Evolutionary conservation across 345 rosid species (phyloP).

Genomic region (Gossypium longicalyx): DNA sequence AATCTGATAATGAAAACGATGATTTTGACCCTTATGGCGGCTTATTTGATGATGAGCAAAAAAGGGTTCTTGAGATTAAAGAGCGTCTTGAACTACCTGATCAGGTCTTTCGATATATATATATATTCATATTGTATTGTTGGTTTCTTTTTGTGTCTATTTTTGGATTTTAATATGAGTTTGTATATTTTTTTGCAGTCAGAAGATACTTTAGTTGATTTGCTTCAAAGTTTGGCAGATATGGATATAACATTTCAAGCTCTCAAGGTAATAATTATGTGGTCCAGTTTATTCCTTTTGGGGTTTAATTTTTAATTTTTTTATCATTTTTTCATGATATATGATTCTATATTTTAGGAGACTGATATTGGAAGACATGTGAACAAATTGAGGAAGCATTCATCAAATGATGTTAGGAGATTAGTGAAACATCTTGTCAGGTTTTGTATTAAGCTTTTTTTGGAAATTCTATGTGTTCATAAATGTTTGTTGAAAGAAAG

Average conservation of each 20-base stretch:
- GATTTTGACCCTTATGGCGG: constrained; percentile 80
- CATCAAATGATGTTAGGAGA: constrained; percentile 55
- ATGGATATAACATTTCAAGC: constrained; percentile 96
- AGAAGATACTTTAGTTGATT: constrained; percentile 75
- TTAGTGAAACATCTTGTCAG: constrained; percentile 72
- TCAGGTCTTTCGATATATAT: constrained; percentile 47
- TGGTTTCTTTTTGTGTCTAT: constrained; percentile 8
- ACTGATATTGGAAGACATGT: constrained; percentile 75
- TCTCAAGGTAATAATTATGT: constrained; percentile 59
- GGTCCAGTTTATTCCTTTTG: background rate
- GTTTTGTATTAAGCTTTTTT: constrained; percentile 17
- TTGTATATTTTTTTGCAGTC: constrained; percentile 46
- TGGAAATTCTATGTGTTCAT: background rate
- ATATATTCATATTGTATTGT: background rate
- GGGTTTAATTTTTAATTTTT: constrained; percentile 1
- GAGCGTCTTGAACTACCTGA: constrained; percentile 81
- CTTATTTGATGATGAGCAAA: constrained; percentile 93
- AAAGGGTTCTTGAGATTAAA: constrained; percentile 71
- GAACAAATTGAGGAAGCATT: constrained; percentile 50
- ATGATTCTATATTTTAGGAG: constrained; percentile 44
- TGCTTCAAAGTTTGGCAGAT: constrained; percentile 91
- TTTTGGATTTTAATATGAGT: constrained; percentile 13
- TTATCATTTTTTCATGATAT: background rate
- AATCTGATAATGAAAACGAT: constrained; percentile 46
- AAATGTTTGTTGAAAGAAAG: background rate